Evolutionary conservation across 306 rosid genomes (phyloP), one percentile per base, ranked within the genome.

Genomic region (Begonia masoniana): DNA sequence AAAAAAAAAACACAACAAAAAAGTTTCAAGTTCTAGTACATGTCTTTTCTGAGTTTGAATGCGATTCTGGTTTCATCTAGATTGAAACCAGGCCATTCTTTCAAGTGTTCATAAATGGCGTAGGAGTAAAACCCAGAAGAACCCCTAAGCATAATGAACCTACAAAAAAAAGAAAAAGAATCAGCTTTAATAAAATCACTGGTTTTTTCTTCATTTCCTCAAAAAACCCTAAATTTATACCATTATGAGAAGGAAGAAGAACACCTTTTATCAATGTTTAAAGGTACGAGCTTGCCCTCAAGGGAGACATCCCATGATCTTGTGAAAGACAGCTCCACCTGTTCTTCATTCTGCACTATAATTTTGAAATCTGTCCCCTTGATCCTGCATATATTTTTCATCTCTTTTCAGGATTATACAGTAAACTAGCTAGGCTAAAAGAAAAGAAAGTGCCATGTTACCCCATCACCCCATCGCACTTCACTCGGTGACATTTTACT

Each of bases 11-110:
- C 17, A 46, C n/a, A 12, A 43, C 11, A 41, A 47, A 59, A 12
- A 21, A 23, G 19, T 6, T 17, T 26, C 6, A 43, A 54, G 43
- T 17, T 46, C 10, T 43, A 9, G 0, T 79, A 86, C 97, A 78
- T 85, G 62, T 85, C 91, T 73, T 85, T 89, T 68, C 91, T 74
- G 62, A 89, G 95, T 75, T 85, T 89, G 75, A 89, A 85, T 15
- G 74, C 70, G 43, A 85, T 71, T 72, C 97, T 89, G 56, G 95
- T 85, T 63, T 89, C 94, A 17, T 59, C 94, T 57, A 89, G 82
- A 60, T 69, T 80, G 78, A 89, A 89, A 58, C 85, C 83, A 57
- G 97, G 97, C 95, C 97, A 89, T 6, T 82, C 85, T 56, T 45
- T 53, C 39, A 74, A 70, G 69, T 89, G 95, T 62, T 89, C 94